Conservation (phyloP, 495 filamentous ascomycete species). For the Monascus purpureus region DNA sequence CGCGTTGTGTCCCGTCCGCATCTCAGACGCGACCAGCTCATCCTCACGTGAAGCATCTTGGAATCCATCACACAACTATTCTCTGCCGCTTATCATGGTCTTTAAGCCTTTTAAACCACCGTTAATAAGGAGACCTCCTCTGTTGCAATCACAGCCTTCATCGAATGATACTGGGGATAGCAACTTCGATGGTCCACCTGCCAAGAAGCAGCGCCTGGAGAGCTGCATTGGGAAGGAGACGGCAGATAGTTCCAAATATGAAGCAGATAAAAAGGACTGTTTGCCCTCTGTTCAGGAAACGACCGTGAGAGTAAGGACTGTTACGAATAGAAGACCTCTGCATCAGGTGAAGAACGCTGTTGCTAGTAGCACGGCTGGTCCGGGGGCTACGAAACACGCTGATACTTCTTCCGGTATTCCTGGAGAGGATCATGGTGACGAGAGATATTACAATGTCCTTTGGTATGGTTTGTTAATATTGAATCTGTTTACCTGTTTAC, state of each 20-base stretch:
- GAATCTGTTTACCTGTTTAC: not conserved
- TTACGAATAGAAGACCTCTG: constrained; percentile 15
- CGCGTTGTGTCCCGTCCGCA: too few species aligned
- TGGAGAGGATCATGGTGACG: constrained; percentile 18
- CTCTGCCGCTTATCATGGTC: not conserved
- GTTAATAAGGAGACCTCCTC: not conserved
- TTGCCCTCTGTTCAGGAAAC: not conserved
- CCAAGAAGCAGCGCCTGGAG: constrained; percentile 19
- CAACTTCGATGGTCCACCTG: constrained; percentile 7
- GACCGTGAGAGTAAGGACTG: not conserved
- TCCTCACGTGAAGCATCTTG: too few species aligned
- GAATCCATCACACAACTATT: too few species aligned
- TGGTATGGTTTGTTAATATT: constrained; percentile 32
- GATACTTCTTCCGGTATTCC: constrained; percentile 1
- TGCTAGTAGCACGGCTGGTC: constrained; percentile 4
- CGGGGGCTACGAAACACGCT: too few species aligned
- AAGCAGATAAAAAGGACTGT: constrained; percentile 1
- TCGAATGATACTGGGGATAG: constrained; percentile 1
- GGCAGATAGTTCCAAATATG: constrained; percentile 2
- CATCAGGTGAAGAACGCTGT: constrained; percentile 18
- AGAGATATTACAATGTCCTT: constrained; percentile 50
- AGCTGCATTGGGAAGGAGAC: constrained; percentile 6
- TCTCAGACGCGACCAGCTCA: too few species aligned
- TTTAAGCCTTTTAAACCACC: not conserved
- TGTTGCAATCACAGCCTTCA: not conserved